Evolutionary conservation across 1,139 yeast genomes (phyloP).

Genomic region (Suhomyces ambrosiae): DNA sequence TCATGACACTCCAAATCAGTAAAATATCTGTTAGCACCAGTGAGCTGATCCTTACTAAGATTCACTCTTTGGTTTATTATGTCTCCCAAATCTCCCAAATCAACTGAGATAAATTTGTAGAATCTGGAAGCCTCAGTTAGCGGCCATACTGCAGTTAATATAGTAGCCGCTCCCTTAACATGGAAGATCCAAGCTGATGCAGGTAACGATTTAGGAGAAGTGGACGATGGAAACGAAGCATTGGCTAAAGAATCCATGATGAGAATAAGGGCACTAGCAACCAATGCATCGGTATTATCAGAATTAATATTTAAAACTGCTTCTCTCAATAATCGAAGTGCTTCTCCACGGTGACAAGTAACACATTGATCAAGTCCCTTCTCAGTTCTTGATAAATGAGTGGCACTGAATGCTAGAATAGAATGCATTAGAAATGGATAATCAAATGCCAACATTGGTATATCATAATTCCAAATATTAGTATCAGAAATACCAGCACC

Average conservation of each 20-base stretch:
- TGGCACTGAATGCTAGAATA: constrained; percentile 85
- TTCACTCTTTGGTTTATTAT: constrained; percentile 56
- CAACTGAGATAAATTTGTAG: constrained; percentile 76
- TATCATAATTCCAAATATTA: constrained; percentile 83
- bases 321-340: constrained; percentile 74
- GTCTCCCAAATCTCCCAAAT: constrained; percentile 81
- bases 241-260: constrained; percentile 94
- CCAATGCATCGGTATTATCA: constrained; percentile 88
- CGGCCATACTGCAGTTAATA: constrained; percentile 93
- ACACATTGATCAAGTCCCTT: constrained; percentile 81
- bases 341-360: constrained; percentile 85
- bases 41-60: constrained; percentile 18
- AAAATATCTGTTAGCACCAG: constrained; percentile 33
- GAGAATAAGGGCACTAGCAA: constrained; percentile 84
- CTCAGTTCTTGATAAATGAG: constrained; percentile 79
- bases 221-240: constrained; percentile 74
- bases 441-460: constrained; percentile 84
- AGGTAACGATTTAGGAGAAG: constrained; percentile 67
- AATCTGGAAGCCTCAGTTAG: constrained; percentile 75
- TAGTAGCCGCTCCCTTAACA: constrained; percentile 95
- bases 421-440: constrained; percentile 93
- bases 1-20: constrained; percentile 83
- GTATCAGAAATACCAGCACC: constrained; percentile 89
- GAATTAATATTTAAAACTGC: constrained; percentile 83
- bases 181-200: constrained; percentile 97